phyloP scores from a whole-genome alignment of 345 rosid species.

The Populus tremula region DNA sequence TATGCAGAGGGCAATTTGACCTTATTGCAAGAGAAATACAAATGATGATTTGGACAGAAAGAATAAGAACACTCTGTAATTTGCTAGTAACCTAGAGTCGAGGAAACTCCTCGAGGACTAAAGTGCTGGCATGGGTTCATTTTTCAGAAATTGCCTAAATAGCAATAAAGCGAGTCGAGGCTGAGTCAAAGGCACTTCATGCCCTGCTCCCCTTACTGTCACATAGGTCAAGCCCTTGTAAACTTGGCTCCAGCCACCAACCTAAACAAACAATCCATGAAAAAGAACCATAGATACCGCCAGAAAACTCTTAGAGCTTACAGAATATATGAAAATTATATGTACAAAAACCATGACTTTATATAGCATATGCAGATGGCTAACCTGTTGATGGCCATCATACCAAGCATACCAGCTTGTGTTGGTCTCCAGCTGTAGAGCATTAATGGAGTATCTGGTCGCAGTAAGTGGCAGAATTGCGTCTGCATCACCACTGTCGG shows the following conservation, averaged over 20 bases:
- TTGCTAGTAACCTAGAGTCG: neutral
- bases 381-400: conserved; percentile 36
- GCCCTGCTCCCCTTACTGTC: conserved; percentile 69
- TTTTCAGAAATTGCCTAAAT: conserved; percentile 41
- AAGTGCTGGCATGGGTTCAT: conserved; percentile 31
- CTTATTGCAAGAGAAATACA: too few species aligned
- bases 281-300: neutral
- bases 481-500: conserved; percentile 58
- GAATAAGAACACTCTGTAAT: neutral
- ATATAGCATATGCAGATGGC: too few species aligned
- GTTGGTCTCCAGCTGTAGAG: conserved; percentile 37
- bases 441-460: conserved; percentile 49
- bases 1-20: too few species aligned
- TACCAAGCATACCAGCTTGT: conserved; percentile 60
- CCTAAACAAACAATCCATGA: conserved; percentile 26
- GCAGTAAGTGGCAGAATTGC: conserved; percentile 59
- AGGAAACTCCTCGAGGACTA: neutral
- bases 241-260: conserved; percentile 60
- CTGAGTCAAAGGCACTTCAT: conserved; percentile 55
- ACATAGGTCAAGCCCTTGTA: conserved; percentile 49
- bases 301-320: neutral
- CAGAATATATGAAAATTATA: neutral
- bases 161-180: conserved; percentile 46
- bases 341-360: neutral
- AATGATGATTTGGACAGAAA: neutral